Conservation (phyloP, 2,329 filamentous ascomycete genomes). For the Colletotrichum costaricense region DNA sequence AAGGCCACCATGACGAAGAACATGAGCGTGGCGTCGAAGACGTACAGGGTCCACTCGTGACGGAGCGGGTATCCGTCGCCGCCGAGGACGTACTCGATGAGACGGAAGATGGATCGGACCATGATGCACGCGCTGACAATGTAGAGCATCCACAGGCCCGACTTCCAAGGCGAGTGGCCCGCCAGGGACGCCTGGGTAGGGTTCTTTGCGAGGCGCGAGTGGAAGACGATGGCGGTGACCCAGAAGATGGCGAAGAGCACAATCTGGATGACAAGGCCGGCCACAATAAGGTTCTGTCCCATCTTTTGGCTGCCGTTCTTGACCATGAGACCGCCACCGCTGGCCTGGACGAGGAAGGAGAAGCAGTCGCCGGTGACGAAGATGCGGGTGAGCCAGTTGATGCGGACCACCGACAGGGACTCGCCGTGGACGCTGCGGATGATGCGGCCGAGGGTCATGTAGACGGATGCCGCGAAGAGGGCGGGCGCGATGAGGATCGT, state of each 20-base stretch:
- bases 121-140: constrained; percentile 60
- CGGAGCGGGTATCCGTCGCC: constrained; percentile 56
- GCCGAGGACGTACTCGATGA: constrained; percentile 67
- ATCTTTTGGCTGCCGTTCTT: constrained; percentile 41
- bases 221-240: constrained; percentile 59
- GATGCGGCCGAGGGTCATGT: constrained; percentile 61
- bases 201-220: constrained; percentile 46
- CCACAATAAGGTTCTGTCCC: constrained; percentile 66
- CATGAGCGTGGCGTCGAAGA: constrained; percentile 68
- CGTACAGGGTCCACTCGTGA: constrained; percentile 70
- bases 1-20: constrained; percentile 60
- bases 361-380: constrained; percentile 67
- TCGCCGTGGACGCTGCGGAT: constrained; percentile 52
- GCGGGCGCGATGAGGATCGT: constrained; percentile 59
- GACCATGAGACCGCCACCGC: constrained; percentile 52
- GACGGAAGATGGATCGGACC: constrained; percentile 66
- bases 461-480: constrained; percentile 61
- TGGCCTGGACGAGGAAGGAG: constrained; percentile 62
- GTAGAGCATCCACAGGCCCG: constrained; percentile 62
- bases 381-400: constrained; percentile 60
- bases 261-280: constrained; percentile 67
- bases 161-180: constrained; percentile 42
- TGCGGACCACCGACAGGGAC: constrained; percentile 45
- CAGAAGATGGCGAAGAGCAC: constrained; percentile 68
- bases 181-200: constrained; percentile 34